phyloP scores from a whole-genome alignment of 169 alveolate genomes.

The Plasmodium ovale region DNA sequence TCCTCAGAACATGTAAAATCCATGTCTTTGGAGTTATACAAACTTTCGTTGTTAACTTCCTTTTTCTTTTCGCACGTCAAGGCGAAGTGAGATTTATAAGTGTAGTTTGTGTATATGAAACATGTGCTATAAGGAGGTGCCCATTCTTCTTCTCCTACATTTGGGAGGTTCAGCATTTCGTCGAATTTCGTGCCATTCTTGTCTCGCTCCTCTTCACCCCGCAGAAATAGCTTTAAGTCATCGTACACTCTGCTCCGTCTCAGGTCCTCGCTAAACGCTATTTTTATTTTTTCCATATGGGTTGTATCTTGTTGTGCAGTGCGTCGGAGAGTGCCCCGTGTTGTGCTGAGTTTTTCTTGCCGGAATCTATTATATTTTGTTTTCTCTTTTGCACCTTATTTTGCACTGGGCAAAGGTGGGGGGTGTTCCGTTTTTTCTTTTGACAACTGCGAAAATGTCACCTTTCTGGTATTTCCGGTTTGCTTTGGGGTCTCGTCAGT shows the following conservation, averaged over 20 bases:
- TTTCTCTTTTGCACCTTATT: too few species aligned
- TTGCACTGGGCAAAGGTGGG: too few species aligned
- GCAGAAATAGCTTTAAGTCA: constrained; percentile 1
- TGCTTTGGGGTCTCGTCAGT: too few species aligned
- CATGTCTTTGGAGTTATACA: neutral
- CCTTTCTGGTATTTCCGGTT: too few species aligned
- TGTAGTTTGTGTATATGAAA: constrained; percentile 45
- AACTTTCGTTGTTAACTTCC: neutral
- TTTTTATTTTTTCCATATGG: constrained; percentile 56
- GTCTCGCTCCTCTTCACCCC: constrained; percentile 35
- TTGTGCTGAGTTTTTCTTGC: too few species aligned
- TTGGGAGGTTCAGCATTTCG: constrained; percentile 28
- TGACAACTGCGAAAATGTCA: too few species aligned
- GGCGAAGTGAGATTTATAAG: constrained; percentile 60
- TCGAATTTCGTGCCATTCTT: constrained; percentile 32
- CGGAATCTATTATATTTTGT: too few species aligned
- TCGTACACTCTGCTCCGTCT: constrained; percentile 13
- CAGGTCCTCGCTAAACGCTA: constrained; percentile 55
- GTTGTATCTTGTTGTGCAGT: too few species aligned
- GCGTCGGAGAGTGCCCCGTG: neutral
- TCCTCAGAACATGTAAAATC: neutral
- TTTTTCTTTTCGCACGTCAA: constrained; percentile 17
- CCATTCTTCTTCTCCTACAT: neutral
- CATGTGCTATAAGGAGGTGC: constrained; percentile 12
- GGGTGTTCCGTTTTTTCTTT: too few species aligned